Percentiles rank a stretch among this genome's conserved stretches.
Evolutionary conservation across 2,329 filamentous ascomycete genomes (phyloP).

Genomic region (Sphaerulina populicola): DNA sequence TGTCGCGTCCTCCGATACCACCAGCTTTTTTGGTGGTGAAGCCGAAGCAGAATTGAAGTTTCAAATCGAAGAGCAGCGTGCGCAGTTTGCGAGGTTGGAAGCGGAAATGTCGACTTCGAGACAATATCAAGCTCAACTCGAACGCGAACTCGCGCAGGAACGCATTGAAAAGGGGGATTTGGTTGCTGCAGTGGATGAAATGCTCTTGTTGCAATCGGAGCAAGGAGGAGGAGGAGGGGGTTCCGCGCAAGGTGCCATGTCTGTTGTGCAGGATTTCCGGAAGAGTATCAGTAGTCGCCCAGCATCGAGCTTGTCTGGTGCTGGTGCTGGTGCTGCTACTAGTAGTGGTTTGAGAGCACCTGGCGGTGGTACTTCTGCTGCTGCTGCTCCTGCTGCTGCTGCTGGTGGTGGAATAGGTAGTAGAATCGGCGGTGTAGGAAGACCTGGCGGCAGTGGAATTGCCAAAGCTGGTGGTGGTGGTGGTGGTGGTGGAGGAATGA

Average conservation of each 20-base stretch:
- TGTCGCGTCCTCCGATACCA: conserved; percentile 18
- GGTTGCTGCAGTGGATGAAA: conserved; percentile 72
- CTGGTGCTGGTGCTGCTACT: conserved; percentile 24
- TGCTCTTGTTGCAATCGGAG: conserved; percentile 59
- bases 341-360: conserved; percentile 50
- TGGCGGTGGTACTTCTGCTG: conserved; percentile 21
- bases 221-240: conserved; percentile 27
- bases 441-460: conserved; percentile 6
- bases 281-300: conserved; percentile 48
- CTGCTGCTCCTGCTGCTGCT: neutral
- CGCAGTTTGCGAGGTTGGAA: conserved; percentile 65
- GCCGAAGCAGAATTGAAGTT: conserved; percentile 33
- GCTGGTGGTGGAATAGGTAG: conserved; percentile 38
- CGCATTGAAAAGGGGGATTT: conserved; percentile 76
- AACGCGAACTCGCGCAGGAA: conserved; percentile 61
- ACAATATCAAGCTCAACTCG: conserved; percentile 61
- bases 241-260: conserved; percentile 33
- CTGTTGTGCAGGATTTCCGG: conserved; percentile 43
- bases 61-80: conserved; percentile 56
- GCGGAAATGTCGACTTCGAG: conserved; percentile 63
- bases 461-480: conserved; percentile 5
- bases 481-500: conserved; percentile 8
- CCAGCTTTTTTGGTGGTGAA: conserved; percentile 16
- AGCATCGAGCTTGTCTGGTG: conserved; percentile 34
- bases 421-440: conserved; percentile 34